Percentiles rank a stretch among this genome's conserved stretches.
phyloP scores from a whole-genome alignment of 108 stramenopile genomes.

The Nitzschia sp. region DNA sequence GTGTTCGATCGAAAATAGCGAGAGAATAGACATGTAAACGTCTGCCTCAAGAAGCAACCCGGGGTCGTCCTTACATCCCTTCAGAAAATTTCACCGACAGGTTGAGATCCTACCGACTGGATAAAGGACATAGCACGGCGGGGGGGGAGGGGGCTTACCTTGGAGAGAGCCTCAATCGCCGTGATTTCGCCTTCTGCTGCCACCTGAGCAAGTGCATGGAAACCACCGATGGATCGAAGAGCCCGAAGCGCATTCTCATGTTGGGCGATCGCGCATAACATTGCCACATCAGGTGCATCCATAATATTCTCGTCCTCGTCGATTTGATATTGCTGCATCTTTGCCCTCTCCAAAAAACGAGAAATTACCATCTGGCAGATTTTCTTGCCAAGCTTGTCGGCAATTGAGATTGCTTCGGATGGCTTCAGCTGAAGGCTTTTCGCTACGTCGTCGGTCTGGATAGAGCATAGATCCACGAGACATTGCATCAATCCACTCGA shows the following conservation, averaged over 20 bases:
- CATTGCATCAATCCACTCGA: conserved; percentile 64
- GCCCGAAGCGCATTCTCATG: conserved; percentile 58
- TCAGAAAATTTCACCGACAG: no score
- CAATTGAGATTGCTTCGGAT: conserved; percentile 60
- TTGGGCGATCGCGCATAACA: conserved; percentile 76
- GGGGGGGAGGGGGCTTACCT: conserved; percentile 22
- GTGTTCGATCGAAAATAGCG: conserved; percentile 43
- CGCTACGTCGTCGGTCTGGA: not conserved
- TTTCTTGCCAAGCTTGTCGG: conserved; percentile 61
- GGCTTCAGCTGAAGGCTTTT: conserved; percentile 5
- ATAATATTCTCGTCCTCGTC: conserved; percentile 59
- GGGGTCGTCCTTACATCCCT: conserved; percentile 64
- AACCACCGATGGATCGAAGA: conserved; percentile 65
- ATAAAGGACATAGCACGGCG: no score
- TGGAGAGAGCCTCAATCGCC: conserved; percentile 61
- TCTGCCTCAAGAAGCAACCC: conserved; percentile 64
- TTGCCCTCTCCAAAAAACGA: conserved; percentile 71
- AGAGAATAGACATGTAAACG: conserved; percentile 56
- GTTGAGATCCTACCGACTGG: no score
- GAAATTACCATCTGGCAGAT: conserved; percentile 74
- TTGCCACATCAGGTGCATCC: conserved; percentile 71
- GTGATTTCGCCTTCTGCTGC: conserved; percentile 75
- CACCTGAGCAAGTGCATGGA: conserved; percentile 75
- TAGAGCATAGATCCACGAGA: conserved; percentile 57
- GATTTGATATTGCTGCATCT: conserved; percentile 54